A percentile compares a stretch with the other conserved stretches of the same genome.
phyloP scores from a whole-genome alignment of 2,329 filamentous ascomycete species.

The Diaporthe aspalathi region DNA sequence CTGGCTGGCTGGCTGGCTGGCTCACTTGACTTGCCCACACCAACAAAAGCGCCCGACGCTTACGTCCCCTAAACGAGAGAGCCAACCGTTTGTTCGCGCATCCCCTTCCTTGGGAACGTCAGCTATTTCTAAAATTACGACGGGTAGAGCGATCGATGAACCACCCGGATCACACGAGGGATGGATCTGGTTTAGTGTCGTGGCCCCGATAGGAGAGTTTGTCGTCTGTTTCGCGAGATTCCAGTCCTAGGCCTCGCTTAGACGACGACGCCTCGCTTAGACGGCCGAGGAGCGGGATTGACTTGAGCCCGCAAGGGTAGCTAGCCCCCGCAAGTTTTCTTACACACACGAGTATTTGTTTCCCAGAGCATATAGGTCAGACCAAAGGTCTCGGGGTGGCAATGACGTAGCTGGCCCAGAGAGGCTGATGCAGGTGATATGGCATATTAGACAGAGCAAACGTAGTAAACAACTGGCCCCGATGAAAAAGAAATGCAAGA shows the following conservation, averaged over 20 bases:
- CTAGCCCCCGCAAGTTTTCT: not conserved
- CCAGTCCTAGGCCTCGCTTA: constrained; percentile 41
- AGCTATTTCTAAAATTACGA: not conserved
- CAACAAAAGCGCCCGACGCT: not conserved
- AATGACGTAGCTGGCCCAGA: constrained; percentile 1
- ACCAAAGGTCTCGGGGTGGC: not conserved
- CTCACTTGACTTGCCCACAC: not conserved
- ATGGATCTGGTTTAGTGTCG: not conserved
- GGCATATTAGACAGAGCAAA: not conserved
- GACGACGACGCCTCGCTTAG: constrained; percentile 1
- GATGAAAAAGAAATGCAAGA: not conserved
- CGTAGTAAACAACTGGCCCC: not conserved
- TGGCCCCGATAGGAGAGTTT: not conserved
- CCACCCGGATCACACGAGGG: too few relatives aligned
- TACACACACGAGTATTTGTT: too few relatives aligned
- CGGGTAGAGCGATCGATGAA: not conserved
- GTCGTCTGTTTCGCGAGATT: constrained; percentile 48
- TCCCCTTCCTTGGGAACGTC: not conserved
- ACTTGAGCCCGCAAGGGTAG: not conserved
- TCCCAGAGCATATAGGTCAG: not conserved
- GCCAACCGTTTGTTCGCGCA: not conserved
- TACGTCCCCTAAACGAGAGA: not conserved
- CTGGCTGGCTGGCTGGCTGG: not conserved
- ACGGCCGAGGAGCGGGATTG: too few relatives aligned
- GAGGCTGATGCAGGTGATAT: not conserved